Conservation (phyloP, 495 filamentous ascomycete genomes). For the Aspergillus haitiensis region DNA sequence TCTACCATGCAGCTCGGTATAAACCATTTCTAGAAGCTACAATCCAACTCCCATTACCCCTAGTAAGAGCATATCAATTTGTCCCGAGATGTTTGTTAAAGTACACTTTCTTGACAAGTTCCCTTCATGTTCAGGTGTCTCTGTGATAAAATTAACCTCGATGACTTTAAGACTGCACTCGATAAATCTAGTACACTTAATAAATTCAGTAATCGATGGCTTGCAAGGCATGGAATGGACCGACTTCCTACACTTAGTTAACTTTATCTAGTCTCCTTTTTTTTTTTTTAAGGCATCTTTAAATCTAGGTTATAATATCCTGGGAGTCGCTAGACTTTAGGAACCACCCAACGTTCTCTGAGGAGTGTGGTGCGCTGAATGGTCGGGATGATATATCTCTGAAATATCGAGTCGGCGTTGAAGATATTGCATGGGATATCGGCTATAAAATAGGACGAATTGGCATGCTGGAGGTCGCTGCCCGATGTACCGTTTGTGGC, state of each 20-base stretch:
- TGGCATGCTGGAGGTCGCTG: background rate
- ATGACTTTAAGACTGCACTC: constrained; percentile 13
- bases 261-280: too few species aligned
- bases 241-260: too few species aligned
- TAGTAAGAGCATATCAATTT: background rate
- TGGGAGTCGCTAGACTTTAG: too few species aligned
- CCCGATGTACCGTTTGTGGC: background rate
- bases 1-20: constrained; percentile 30
- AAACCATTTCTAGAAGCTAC: constrained; percentile 42
- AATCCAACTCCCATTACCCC: background rate
- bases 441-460: constrained; percentile 13
- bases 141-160: constrained; percentile 56
- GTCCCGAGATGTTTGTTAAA: too few species aligned
- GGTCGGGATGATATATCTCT: too few species aligned
- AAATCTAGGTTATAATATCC: too few species aligned
- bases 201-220: too few species aligned
- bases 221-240: background rate
- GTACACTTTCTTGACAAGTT: constrained; percentile 31
- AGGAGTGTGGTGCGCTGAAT: too few species aligned
- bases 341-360: too few species aligned
- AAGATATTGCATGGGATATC: too few species aligned
- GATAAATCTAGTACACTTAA: background rate
- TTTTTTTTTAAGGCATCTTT: too few species aligned
- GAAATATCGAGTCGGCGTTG: too few species aligned
- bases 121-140: constrained; percentile 59